Evolutionary conservation across 1,139 yeast genomes (phyloP), one percentile per base, ranked within the genome.

Genomic region (Lodderomyces metapsilosis): DNA sequence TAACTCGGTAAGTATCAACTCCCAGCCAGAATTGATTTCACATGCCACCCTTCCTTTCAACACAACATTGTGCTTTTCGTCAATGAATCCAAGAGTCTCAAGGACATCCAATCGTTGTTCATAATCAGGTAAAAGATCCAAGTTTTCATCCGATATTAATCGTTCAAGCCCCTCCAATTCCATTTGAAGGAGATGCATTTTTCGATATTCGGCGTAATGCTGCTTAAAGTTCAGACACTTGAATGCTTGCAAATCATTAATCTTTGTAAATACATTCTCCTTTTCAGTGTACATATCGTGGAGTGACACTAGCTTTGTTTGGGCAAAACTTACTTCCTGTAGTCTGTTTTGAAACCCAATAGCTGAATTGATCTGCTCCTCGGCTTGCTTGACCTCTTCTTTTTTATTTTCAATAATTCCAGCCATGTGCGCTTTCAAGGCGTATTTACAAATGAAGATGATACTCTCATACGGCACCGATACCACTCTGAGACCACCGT

Each of bases 11-110:
- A 92, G 63, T 4, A 88, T 83, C 45, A 92, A 71, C 61, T 91
- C 98, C 80, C 91, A 88, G 0, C 97, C 97, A 23, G 89, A 80
- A 56, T 88, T 88, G 46, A 91, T 76, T 55, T 91, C 97, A 59
- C 91, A 84, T 0, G 91, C 91, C 35, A 86, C 94, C 49, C 95
- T 71, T 12, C 95, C 97, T 64, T 89, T 89, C 51, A 91, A 71
- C 30, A 82, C 77, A 15, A 92, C 97, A 51, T 85, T 88, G 47
- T 83, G 80, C 39, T 80, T 74, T 3, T 68, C 71, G 55, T 92
- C 96, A 40, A 94, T 83, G 57, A 86, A 94, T 12, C 81, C 88
- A 22, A 89, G 70, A 18, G 78, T 78, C 53, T 81, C 78, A 45
- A 92, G 71, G 4, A 92, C 96, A 36, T 74, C 76, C 37, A 92